phyloP scores from a whole-genome alignment of 108 stramenopile genomes.

The Conticribra weissflogii region DNA sequence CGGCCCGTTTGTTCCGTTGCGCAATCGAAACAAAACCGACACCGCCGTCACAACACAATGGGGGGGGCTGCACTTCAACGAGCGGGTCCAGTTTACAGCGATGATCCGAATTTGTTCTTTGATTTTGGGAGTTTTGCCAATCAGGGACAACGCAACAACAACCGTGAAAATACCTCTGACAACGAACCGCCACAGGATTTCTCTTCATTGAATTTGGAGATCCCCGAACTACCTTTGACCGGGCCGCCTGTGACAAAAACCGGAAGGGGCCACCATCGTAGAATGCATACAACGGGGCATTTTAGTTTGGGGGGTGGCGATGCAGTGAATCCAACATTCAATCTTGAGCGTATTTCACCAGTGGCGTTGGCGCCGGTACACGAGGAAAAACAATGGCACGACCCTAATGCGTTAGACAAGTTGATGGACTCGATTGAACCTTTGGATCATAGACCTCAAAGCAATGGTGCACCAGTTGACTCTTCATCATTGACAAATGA shows the following conservation, averaged over 20 bases:
- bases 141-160: too few relatives aligned
- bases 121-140: too few relatives aligned
- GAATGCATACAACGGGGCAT: slow-evolving; percentile 13
- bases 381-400: slow-evolving; percentile 7
- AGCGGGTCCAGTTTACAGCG: background rate
- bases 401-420: background rate
- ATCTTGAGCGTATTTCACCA: background rate
- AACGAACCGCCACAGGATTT: too few relatives aligned
- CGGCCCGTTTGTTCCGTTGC: background rate
- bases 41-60: background rate
- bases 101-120: background rate
- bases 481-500: background rate
- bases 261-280: slow-evolving; percentile 1
- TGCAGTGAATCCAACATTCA: slow-evolving; percentile 1
- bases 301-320: background rate
- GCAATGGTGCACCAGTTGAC: background rate
- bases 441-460: background rate
- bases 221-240: background rate
- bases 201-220: background rate
- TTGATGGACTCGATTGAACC: background rate
- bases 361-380: background rate
- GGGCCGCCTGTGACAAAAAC: background rate
- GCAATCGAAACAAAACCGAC: background rate
- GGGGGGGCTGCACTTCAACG: background rate
- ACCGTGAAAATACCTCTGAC: too few relatives aligned